These are phyloP conservation scores for Microdochium bolleyi DNA, from an alignment of 2,329 filamentous ascomycete genomes.

Conservation along the genomic window DNA sequence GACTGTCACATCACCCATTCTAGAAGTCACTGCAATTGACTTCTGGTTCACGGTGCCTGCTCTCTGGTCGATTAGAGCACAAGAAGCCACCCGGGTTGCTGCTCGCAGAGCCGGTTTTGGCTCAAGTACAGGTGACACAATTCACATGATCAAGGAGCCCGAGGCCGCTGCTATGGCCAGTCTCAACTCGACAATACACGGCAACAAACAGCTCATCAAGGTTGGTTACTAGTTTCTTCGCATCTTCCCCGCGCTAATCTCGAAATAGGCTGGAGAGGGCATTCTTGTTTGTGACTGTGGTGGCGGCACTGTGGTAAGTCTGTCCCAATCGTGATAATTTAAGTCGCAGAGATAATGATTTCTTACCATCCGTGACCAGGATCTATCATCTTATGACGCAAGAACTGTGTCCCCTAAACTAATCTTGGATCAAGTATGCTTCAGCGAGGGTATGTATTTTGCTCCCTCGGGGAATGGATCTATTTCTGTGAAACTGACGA, in stretches of 20 bases:
- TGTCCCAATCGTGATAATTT: not conserved
- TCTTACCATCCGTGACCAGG: not conserved
- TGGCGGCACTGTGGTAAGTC: not conserved
- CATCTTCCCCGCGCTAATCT: not conserved
- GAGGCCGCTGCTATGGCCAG: not conserved
- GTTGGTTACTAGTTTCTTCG: no score
- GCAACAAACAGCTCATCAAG: not conserved
- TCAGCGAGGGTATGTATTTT: not conserved
- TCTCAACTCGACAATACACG: not conserved
- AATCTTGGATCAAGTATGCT: not conserved
- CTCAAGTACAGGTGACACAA: not conserved
- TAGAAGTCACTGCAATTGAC: not conserved
- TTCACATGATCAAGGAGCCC: not conserved
- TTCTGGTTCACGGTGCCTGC: not conserved
- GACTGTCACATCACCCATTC: not conserved
- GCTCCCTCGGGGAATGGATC: not conserved
- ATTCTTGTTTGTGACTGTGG: not conserved
- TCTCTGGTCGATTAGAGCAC: not conserved
- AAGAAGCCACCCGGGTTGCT: not conserved
- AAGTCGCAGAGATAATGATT: no score
- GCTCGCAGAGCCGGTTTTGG: not conserved
- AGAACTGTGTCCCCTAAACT: not conserved
- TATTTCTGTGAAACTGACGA: not conserved
- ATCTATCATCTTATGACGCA: not conserved
- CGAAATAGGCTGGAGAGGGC: not conserved